Base-by-base conservation (phyloP, 2,329 filamentous ascomycete genomes). In the Plenodomus tracheiphilus region DNA sequence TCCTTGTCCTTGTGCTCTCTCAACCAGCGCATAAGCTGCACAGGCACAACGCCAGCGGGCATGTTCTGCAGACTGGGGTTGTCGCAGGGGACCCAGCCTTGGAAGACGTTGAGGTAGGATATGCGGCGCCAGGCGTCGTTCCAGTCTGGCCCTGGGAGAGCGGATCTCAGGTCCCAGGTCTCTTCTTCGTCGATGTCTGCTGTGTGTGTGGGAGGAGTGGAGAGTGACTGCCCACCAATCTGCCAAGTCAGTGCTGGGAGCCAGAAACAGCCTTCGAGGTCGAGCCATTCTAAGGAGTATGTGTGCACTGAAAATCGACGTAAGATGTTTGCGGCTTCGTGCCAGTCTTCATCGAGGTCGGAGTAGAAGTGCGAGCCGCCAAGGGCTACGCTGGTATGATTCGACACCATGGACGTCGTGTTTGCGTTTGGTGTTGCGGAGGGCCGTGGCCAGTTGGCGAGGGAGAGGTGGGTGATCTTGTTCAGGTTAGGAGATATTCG, bases 251-350 rank as follows among this genome's bases (percentile, higher is more conserved):
- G 63, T 0, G 82, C 81, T 15, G 74, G 71, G 25, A 80, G 60
- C 84, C 84, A 86, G 18, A 74, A 70, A 58, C 84, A 86, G 8
- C 83, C 83, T 62, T 85, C 81, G 1, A 86, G 69, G 57, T 86
- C 84, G 2, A 86, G 74, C 81, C 82, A 85, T 57, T 79, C 77
- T 2, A 86, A 72, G 38, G 81, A 82, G 56, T 85, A 81, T 0
- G 82, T 81, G 37, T 77, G 75, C 39, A 75, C 71, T 20, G 80
- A 82, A 1, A 86, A 71, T 19, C 79, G 79, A 5, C 81, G 78
- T 1, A 86, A 72, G 17, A 85, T 77, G 16, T 77, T 77, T 1
- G 80, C 76, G 1, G 82, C 78, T 64, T 85, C 82, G 32, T 77
- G 74, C 74, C 78, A 80, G 62, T 85, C 78, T 43, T 80, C 73